Evolutionary conservation across 225 moss, liverwort and hornwort genomes (phyloP).

Genomic region (Lunularia cruciata): DNA sequence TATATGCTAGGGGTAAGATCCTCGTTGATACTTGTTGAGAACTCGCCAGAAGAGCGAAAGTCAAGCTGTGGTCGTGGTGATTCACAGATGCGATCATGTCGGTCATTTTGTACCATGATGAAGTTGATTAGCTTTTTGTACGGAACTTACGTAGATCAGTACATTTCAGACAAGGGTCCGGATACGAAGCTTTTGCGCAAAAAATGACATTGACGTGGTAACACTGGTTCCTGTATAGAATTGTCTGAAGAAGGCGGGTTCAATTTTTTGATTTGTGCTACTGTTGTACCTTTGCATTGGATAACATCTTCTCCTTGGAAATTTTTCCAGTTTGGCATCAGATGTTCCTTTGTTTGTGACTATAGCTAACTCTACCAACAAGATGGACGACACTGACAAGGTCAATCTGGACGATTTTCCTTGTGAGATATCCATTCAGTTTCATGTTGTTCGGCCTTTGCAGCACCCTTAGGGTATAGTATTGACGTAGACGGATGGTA

Average conservation of each 20-base stretch:
- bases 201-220: background rate
- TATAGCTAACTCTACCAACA: too few species aligned
- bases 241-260: background rate
- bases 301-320: too few species aligned
- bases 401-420: too few species aligned
- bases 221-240: background rate
- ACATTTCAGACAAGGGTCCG: background rate
- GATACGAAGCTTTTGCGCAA: background rate
- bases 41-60: background rate
- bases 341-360: too few species aligned
- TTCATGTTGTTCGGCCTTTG: too few species aligned
- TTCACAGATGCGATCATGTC: slow-evolving; percentile 1
- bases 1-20: background rate
- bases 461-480: too few species aligned
- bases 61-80: background rate
- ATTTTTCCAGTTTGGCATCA: too few species aligned
- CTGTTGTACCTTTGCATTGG: background rate
- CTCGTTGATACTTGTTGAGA: background rate
- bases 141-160: background rate
- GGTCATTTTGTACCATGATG: slow-evolving; percentile 5
- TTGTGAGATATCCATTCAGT: too few species aligned
- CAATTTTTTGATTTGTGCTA: background rate
- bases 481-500: too few species aligned
- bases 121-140: background rate
- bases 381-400: too few species aligned